Evolutionary conservation across 352 stramenopile genomes (phyloP), one percentile per base, ranked within the genome.

Genomic region (Lagenidium sp.): DNA sequence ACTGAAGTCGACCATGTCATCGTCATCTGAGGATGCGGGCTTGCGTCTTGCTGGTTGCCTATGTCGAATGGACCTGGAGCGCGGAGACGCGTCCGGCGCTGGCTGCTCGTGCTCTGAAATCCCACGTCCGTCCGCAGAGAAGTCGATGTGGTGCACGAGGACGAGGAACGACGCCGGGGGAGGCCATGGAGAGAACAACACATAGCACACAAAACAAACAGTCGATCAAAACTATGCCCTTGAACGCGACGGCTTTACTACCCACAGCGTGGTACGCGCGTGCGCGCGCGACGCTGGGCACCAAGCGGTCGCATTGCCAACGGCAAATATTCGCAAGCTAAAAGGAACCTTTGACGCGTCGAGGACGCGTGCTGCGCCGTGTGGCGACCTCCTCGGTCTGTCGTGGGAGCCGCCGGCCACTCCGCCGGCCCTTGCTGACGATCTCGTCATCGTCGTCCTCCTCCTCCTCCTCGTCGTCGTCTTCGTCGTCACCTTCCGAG

Each of bases 341-440:
- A 26, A 36, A 39, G 50, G 47, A 56, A 62, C 53, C 53, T 62
- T 53, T 56, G 44, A 47, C 36, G 40, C 53, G 47, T 26, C 53
- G 53, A 11, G 53, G 36, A 18, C 44, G 47, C 34, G 36, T 53
- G 41, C 30, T 52, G 37, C 53, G 53, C 2, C 46, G 46, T 24
- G 53, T 25, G 23, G 6, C 41, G 7, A 24, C 13, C 2, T 36
- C 28, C n/a, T n/a, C n/a, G n/a, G n/a, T n/a, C n/a, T n/a, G n/a
- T n/a, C n/a, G n/a, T n/a, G n/a, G n/a, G n/a, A n/a, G n/a, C n/a
- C n/a, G n/a, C n/a, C n/a, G n/a, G n/a, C n/a, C n/a, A n/a, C n/a
- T 46, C 31, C 22, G 43, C 26, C 8, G 50, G 40, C 23, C 46
- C 42, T 24, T 49, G n/a, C 47, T 62, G 55, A 36, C 53, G 53